Conservation (phyloP, 345 rosid species). For the Acer yangbiense region DNA sequence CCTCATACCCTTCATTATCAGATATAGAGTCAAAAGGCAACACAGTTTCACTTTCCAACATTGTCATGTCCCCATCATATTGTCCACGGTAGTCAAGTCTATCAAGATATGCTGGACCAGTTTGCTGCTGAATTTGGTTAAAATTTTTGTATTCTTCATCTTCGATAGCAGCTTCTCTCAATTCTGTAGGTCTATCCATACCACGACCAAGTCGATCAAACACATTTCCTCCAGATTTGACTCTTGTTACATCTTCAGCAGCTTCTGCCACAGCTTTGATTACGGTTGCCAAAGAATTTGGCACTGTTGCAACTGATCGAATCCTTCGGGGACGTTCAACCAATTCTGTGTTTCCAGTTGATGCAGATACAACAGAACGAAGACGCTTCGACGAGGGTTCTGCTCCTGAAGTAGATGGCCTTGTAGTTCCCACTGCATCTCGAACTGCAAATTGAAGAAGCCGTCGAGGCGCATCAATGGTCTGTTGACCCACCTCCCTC, state of each 20-base stretch:
- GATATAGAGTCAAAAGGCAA: conserved; percentile 43
- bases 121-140: conserved; percentile 36
- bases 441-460: conserved; percentile 94
- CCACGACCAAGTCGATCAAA: conserved; percentile 86
- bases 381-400: conserved; percentile 81
- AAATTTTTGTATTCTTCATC: conserved; percentile 48
- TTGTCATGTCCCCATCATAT: conserved; percentile 37
- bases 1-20: conserved; percentile 53
- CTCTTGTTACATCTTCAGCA: conserved; percentile 69
- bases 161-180: conserved; percentile 39
- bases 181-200: conserved; percentile 30
- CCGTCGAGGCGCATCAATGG: conserved; percentile 74
- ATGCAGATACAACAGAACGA: conserved; percentile 77
- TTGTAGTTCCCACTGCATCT: conserved; percentile 84
- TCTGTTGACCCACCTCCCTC: conserved; percentile 64
- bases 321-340: conserved; percentile 55
- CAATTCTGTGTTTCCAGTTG: conserved; percentile 45
- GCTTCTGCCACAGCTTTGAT: conserved; percentile 93
- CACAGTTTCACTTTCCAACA: conserved; percentile 42
- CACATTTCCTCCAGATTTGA: conserved; percentile 71
- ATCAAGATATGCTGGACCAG: conserved; percentile 27
- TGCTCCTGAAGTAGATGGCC: conserved; percentile 40
- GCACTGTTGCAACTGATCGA: conserved; percentile 65
- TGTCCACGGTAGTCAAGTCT: conserved; percentile 44
- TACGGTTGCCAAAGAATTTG: conserved; percentile 74